phyloP scores from a whole-genome alignment of 352 stramenopile species.

The Salisapilia sapeloensis region DNA sequence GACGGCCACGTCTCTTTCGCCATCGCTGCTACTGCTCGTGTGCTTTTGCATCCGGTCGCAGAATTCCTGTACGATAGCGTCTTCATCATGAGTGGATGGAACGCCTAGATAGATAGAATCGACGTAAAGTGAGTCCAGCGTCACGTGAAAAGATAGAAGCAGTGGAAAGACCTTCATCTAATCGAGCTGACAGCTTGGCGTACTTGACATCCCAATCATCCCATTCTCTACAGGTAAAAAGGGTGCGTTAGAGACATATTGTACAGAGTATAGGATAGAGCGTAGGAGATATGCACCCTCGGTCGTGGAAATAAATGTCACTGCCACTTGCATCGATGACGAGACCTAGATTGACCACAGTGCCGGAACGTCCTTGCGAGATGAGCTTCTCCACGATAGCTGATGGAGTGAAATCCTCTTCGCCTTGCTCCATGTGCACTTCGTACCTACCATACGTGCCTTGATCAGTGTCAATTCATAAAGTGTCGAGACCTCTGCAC shows the following conservation, averaged over 20 bases:
- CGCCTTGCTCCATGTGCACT: constrained; percentile 47
- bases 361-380: constrained; percentile 26
- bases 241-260: not conserved
- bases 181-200: constrained; percentile 27
- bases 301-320: constrained; percentile 55
- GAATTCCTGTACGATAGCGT: constrained; percentile 38
- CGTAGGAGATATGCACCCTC: constrained; percentile 25
- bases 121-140: too few relatives aligned
- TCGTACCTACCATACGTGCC: constrained; percentile 32
- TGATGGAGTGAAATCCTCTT: constrained; percentile 38
- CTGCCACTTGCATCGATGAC: constrained; percentile 65
- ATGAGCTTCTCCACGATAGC: constrained; percentile 74
- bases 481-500: too few relatives aligned
- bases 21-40: constrained; percentile 30
- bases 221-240: constrained; percentile 39
- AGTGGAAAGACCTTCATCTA: constrained; percentile 1
- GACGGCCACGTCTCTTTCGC: constrained; percentile 68
- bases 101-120: too few relatives aligned
- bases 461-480: not conserved
- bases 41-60: constrained; percentile 37
- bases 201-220: constrained; percentile 79
- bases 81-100: constrained; percentile 16
- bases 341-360: constrained; percentile 46
- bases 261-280: not conserved
- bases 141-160: too few relatives aligned